Percentiles rank a stretch among this genome's conserved stretches.
These are phyloP conservation scores for Hypoxylon rubiginosum DNA, from an alignment of 2,329 filamentous ascomycete species.

Conservation along the genomic window DNA sequence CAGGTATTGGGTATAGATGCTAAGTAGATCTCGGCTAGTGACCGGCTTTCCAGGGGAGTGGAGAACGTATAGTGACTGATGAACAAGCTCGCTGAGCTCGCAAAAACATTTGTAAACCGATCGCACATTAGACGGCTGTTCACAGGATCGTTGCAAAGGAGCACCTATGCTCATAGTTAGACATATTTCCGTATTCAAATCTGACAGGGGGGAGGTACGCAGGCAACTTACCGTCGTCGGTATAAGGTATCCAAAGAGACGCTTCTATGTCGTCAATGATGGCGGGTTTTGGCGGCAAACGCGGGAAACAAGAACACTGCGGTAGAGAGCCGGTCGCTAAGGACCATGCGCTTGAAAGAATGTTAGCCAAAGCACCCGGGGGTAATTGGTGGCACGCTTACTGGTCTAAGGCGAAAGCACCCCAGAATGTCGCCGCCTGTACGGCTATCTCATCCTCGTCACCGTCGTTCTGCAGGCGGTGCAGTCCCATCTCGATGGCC, in stretches of 20 bases:
- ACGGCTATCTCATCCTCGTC: slow-evolving; percentile 71
- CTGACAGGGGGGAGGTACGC: not conserved
- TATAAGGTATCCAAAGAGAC: slow-evolving; percentile 71
- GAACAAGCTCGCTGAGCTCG: slow-evolving; percentile 79
- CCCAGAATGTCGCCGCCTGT: slow-evolving; percentile 72
- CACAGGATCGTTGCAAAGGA: slow-evolving; percentile 66
- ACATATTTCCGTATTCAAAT: not conserved
- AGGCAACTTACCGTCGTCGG: slow-evolving; percentile 65
- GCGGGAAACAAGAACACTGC: slow-evolving; percentile 69
- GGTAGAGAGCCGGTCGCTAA: slow-evolving; percentile 73
- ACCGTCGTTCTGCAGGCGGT: slow-evolving; percentile 64
- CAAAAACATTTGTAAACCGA: slow-evolving; percentile 78
- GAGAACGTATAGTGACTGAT: slow-evolving; percentile 78
- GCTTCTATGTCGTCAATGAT: slow-evolving; percentile 73
- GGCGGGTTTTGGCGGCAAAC: slow-evolving; percentile 70
- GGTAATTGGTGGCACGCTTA: slow-evolving; percentile 55
- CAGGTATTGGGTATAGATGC: slow-evolving; percentile 76
- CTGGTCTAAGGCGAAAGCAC: slow-evolving; percentile 74
- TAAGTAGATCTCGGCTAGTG: slow-evolving; percentile 73
- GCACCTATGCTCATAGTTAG: slow-evolving; percentile 56
- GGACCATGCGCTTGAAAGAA: slow-evolving; percentile 69
- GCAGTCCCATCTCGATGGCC: slow-evolving; percentile 78
- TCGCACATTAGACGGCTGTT: slow-evolving; percentile 76
- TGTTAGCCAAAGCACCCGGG: slow-evolving; percentile 40
- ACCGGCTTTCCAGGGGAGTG: slow-evolving; percentile 77